Evolutionary conservation across 495 filamentous ascomycete genomes (phyloP), one percentile per base, ranked within the genome.

Genomic region (Venustampulla echinocandica): DNA sequence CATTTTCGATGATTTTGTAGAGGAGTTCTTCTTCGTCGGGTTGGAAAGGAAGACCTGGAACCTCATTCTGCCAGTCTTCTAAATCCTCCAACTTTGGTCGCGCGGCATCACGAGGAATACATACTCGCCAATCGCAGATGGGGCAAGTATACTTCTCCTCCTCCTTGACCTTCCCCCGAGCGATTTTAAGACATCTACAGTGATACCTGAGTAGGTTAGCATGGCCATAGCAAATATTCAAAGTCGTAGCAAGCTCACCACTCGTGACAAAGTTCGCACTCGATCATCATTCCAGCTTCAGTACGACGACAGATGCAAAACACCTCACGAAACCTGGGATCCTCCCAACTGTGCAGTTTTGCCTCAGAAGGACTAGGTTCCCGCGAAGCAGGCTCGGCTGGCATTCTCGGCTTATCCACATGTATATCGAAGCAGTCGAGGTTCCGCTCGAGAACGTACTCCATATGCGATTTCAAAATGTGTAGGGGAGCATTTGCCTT

Each of bases 211-310:
- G 10, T 17, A 11, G 15, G 30, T 49, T 25, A 38, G 19, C 18
- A 27, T n/a, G 7, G 27, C 7, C 13, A 19, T 20, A 47, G 60
- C 49, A 48, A 35, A 42, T 24, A 44, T 44, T 52, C 40, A 51
- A 40, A 7, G 45, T 9, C 14, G 4, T 17, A 18, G 18, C 25
- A 30, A 18, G 68, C 80, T 64, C 65, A 89, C 92, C 92, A 99
- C 67, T 99, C 92, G 54, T 95, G 89, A 63, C 92, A 99, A 25
- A 95, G 69, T 63, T 95, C 90, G 65, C 92, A 99, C 61, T 99
- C 92, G 53, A 99, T 95, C 92, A 99, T 99, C 84, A 96, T 90
- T 18, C 92, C 92, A 27, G 90, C 87, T 62, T 99, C 92, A 14
- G 83, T 80, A 48, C 81, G 82, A 45, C 92, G 81, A 64, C 92